A percentile compares a stretch with the other conserved stretches of the same genome.
phyloP scores from a whole-genome alignment of 2,329 filamentous ascomycete genomes.

The Aspergillus persii region DNA sequence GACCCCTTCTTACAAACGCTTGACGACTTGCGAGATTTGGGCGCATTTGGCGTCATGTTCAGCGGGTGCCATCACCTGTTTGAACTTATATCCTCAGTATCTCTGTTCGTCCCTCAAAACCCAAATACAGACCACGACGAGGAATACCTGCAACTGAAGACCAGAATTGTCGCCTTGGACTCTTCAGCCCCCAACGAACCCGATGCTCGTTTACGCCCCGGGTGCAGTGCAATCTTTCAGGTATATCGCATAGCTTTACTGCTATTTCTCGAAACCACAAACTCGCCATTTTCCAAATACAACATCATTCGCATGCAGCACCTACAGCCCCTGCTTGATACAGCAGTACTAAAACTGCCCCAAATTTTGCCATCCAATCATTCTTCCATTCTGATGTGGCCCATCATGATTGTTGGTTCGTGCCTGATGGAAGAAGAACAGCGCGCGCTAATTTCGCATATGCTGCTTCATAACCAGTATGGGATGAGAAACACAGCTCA shows the following conservation, averaged over 20 bases:
- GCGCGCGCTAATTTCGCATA: not conserved
- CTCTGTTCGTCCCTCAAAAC: not conserved
- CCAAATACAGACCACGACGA: not conserved
- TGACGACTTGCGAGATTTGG: not conserved
- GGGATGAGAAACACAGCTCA: not conserved
- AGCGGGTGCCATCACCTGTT: not conserved
- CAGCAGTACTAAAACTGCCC: not conserved
- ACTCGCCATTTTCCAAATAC: not conserved
- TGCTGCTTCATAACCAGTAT: not conserved
- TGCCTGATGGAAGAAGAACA: not conserved
- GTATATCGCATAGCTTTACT: not conserved
- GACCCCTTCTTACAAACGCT: not conserved
- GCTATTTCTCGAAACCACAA: not conserved
- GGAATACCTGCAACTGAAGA: not conserved
- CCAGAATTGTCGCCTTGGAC: not conserved
- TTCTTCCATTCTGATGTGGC: not conserved
- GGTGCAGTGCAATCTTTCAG: not conserved
- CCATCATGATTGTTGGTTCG: not conserved
- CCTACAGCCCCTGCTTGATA: not conserved
- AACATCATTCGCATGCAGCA: not conserved
- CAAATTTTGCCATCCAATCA: not conserved
- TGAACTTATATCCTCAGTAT: not conserved
- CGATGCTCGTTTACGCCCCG: not conserved
- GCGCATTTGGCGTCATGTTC: not conserved
- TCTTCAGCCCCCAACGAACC: not conserved